Evolutionary conservation across 2,329 filamentous ascomycete species (phyloP), one percentile per base, ranked within the genome.

Genomic region (Aspergillus sp.): DNA sequence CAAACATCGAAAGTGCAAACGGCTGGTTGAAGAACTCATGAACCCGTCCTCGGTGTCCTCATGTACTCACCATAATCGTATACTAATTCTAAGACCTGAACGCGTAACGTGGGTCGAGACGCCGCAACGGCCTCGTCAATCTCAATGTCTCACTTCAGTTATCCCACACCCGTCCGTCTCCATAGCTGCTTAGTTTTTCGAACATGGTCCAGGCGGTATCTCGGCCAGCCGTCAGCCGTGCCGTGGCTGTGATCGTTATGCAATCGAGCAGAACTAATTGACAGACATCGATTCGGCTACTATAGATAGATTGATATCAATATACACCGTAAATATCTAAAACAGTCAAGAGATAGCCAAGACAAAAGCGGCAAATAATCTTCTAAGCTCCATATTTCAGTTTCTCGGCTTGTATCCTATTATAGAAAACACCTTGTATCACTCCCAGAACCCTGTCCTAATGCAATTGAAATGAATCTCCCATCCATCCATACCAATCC

Each of bases 381-480:
- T 5, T 36, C 34, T 36, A 11, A 30, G 9, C 26, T 30, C 8
- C 26, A 30, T 30, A 7, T 36, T 36, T 36, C 34, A n/a, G 12
- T 36, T 36, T 36, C 34, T 36, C 34, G 7, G 20, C 18, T 24
- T 22, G 41, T 44, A 44, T 44, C 41, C 30, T 50, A 24, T 18
- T 36, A 36, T 50, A 44, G 26, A 53, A 44, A 53, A 30, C 34
- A 41, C 41, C 39, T 3, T 30, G 24, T 13, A 51, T 30, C 48
- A 51, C 48, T 53, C 50, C 50, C 32, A 34, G 9, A 32, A 53
- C 17, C 51, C 51, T 47, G 39, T 47, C 42, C 42, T 17, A 34
- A 53, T 53, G 51, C 51, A 36, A 39, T 24, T 44, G 18, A 5
- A 44, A 44, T 26, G 11, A n/a, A 44, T 20, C 20, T 22, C 41